Conservation (phyloP, 2,329 filamentous ascomycete species). For the Lachnellula willkommii region DNA sequence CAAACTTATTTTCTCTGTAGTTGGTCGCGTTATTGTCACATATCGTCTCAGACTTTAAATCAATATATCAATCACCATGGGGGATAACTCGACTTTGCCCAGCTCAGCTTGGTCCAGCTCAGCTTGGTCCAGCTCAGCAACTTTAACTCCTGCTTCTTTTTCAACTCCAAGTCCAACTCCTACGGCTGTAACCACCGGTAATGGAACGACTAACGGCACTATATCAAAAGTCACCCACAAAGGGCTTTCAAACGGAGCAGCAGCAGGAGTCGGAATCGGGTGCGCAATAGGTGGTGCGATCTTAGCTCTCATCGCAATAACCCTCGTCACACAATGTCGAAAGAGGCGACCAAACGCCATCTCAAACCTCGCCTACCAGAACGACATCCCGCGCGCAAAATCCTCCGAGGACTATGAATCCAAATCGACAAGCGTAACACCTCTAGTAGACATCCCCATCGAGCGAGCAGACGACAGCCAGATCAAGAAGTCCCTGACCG, state of each 20-base stretch:
- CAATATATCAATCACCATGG: not conserved
- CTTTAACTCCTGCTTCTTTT: not conserved
- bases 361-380: not conserved
- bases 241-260: not conserved
- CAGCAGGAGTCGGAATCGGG: not conserved
- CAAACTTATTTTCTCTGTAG: too few species aligned
- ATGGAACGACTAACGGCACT: not conserved
- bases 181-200: not conserved
- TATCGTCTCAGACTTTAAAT: too few species aligned
- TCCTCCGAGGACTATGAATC: too few species aligned
- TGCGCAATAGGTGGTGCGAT: constrained; percentile 6
- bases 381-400: not conserved
- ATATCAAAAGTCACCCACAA: not conserved
- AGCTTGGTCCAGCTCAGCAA: not conserved
- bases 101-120: too few species aligned
- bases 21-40: too few species aligned
- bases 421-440: not conserved
- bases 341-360: not conserved
- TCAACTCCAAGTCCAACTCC: not conserved
- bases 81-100: not conserved
- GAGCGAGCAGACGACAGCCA: constrained; percentile 35
- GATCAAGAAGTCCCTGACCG: constrained; percentile 31
- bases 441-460: constrained; percentile 32
- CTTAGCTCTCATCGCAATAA: constrained; percentile 20
- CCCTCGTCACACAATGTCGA: not conserved